Base-by-base conservation (phyloP, 176 grass and related monocot genomes). In the Poa annua region DNA sequence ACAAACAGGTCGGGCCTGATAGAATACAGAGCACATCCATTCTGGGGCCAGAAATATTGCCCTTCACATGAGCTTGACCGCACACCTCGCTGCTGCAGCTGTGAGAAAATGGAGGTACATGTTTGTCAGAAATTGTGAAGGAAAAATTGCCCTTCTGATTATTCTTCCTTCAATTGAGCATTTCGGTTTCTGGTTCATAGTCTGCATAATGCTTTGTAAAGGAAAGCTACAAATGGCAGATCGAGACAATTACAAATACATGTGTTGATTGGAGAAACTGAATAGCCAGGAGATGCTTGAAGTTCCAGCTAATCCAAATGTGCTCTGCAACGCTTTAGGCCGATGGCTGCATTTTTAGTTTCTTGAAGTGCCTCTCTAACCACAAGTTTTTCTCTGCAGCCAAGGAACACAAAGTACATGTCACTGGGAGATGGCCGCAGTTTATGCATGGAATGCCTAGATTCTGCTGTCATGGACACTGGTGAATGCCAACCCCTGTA, bases 11-110 rank as follows among this genome's bases (percentile, higher is more conserved):
- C 75, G 65, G 92, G 90, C 17, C 64, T 92, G 85, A 94, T 94
- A 76, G 92, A 97, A 75, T 97, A 93, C 64, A 89, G 85, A 92
- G 90, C 88, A 22, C 90, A 94, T 81, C 92, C 92, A 61, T 97
- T 94, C 79, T 97, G 95, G 92, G 95, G 88, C 26, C 92, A 94
- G 60, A 97, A 97, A 86, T 97, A 94, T 71, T 94, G 95, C 79
- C 92, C 92, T 62, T 84, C 78, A 12, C 92, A 94, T 66, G 95
- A 97, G 65, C 90, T 77, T 72, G 90, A 97, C 67, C 73, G 61
- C 50, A 94, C 92, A 4, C 84, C 90, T 16, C 86, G 92, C 36
- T 97, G 95, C 17, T 97, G 95, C 69, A 92, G 95, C 78, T 97
- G 92, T 52, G 92, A 98, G 61, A 89, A 90, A 76, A 98, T 98